Percentiles rank a stretch among this genome's conserved stretches.
Evolutionary conservation across 2,329 filamentous ascomycete genomes (phyloP).

Genomic region (Aspergillus udagawae): DNA sequence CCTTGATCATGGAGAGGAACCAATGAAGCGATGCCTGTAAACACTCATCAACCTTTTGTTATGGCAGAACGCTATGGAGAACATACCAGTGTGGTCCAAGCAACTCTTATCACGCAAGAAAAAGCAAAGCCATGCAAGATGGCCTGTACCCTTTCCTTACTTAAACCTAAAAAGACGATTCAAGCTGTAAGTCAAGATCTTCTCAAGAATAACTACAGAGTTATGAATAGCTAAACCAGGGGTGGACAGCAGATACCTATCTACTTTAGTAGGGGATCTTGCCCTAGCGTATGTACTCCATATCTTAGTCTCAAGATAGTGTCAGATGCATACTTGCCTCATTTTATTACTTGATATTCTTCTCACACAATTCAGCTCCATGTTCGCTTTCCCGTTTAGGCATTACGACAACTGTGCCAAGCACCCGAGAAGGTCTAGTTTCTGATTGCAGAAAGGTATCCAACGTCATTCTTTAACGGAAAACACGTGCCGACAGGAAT

Average conservation of each 20-base stretch:
- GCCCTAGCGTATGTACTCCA: not conserved
- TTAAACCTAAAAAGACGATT: no score
- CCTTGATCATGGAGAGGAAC: no score
- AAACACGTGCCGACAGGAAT: not conserved
- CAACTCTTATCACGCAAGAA: no score
- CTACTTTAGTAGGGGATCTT: not conserved
- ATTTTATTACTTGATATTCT: not conserved
- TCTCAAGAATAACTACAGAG: not conserved
- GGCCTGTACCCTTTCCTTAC: no score
- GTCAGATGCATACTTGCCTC: not conserved
- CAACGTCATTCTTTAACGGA: conserved; percentile 2
- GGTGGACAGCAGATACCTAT: not conserved
- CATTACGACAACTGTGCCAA: conserved; percentile 13
- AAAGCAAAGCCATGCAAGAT: no score
- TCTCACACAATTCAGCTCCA: not conserved
- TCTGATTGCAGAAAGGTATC: conserved; percentile 1
- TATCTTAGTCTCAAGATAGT: not conserved
- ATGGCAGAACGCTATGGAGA: no score
- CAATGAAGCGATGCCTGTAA: no score
- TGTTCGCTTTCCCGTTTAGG: conserved; percentile 3
- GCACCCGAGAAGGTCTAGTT: conserved; percentile 8
- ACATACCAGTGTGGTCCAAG: no score
- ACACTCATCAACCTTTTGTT: no score
- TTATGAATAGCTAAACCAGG: not conserved
- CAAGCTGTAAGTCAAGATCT: not conserved